These are phyloP conservation scores for Russula vinacea DNA, from an alignment of 768 basidiomycete species.

Conservation along the genomic window DNA sequence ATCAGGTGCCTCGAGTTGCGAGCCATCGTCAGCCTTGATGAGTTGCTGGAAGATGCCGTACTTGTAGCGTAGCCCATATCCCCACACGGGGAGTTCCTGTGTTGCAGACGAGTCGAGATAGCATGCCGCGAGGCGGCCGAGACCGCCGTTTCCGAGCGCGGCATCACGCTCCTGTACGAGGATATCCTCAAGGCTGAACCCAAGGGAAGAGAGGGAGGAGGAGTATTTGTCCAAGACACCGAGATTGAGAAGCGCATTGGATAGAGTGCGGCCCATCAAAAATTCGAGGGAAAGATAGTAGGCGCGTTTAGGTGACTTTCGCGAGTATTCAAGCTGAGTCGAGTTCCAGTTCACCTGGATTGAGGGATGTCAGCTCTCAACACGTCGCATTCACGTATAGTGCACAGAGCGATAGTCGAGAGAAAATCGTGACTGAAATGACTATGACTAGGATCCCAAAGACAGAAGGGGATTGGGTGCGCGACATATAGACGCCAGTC, in stretches of 20 bases:
- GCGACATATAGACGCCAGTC: not conserved
- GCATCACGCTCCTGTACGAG: constrained; percentile 91
- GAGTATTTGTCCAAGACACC: constrained; percentile 74
- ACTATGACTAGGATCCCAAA: not conserved
- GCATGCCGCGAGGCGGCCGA: constrained; percentile 95
- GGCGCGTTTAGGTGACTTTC: constrained; percentile 82
- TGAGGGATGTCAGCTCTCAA: constrained; percentile 8
- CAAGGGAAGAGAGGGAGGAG: constrained; percentile 67
- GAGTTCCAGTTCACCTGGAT: constrained; percentile 78
- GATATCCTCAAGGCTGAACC: constrained; percentile 86
- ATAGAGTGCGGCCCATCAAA: constrained; percentile 77
- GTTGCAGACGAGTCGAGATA: constrained; percentile 93
- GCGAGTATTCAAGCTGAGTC: constrained; percentile 71
- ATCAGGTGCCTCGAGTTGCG: constrained; percentile 85
- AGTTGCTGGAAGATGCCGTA: constrained; percentile 96
- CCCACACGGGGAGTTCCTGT: constrained; percentile 91
- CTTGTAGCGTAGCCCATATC: constrained; percentile 89
- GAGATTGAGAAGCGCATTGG: constrained; percentile 84
- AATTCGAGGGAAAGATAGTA: constrained; percentile 98
- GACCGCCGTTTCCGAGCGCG: constrained; percentile 90
- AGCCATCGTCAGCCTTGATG: constrained; percentile 74
- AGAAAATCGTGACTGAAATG: not conserved
- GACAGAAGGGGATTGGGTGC: not conserved
- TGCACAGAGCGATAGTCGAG: not conserved
- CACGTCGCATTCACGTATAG: not conserved